These are phyloP conservation scores for Babesia divergens DNA, from an alignment of 169 alveolate species.

Conservation along the genomic window DNA sequence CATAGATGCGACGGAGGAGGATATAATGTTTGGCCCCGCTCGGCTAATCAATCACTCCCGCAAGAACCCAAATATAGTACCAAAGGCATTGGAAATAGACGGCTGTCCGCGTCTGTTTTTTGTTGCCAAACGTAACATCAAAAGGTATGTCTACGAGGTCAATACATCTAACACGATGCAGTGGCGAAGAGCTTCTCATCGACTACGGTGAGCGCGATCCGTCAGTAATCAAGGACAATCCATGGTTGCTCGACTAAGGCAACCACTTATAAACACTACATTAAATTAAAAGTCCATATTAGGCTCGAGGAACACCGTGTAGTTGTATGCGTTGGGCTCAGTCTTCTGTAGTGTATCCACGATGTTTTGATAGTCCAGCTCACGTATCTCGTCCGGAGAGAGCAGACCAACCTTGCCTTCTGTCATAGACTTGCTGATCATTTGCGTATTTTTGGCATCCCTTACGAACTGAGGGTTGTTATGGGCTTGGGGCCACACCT, in stretches of 20 bases:
- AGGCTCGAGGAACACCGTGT: conserved; percentile 62
- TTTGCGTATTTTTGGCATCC: conserved; percentile 58
- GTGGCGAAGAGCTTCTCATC: conserved; percentile 85
- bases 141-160: conserved; percentile 24
- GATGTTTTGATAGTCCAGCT: conserved; percentile 55
- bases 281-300: conserved; percentile 25
- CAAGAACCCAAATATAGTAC: conserved; percentile 78
- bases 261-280: neutral
- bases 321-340: conserved; percentile 48
- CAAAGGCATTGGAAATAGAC: conserved; percentile 70
- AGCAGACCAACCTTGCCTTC: conserved; percentile 38
- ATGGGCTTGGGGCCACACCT: neutral
- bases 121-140: conserved; percentile 75
- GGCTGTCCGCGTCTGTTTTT: conserved; percentile 76
- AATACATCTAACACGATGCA: neutral
- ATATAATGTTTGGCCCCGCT: conserved; percentile 80
- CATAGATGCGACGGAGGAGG: conserved; percentile 87
- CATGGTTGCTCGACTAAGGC: conserved; percentile 75
- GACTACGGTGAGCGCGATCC: conserved; percentile 87
- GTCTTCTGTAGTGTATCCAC: conserved; percentile 59
- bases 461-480: conserved; percentile 38
- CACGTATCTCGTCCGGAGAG: conserved; percentile 38
- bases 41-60: conserved; percentile 85
- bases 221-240: conserved; percentile 74
- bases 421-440: conserved; percentile 25